Base-by-base conservation (phyloP, 805 yeast species). In the Lipomyces lipofer region DNA sequence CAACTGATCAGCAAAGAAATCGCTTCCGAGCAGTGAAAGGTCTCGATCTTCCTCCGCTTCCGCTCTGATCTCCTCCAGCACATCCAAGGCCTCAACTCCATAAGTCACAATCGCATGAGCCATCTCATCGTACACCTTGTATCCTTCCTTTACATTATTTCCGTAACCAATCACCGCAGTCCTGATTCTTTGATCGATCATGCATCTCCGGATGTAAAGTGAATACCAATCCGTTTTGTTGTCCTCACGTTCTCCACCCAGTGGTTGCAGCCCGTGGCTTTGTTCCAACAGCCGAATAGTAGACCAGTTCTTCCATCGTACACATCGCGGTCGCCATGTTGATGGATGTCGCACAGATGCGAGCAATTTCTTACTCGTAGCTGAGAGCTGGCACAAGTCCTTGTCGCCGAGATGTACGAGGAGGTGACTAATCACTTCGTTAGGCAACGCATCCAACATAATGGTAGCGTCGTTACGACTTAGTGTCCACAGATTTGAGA, bases 1-100 rank as follows among this genome's bases (percentile, higher is more conserved):
- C 32, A 45, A 51, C 27, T 54, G 43, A 19, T 27, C 28, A 6
- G 58, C 55, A 10, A 54, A 29, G 33, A 44, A 54, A 22, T 45
- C 24, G 4, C 15, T 19, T 21, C 54, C 43, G 28, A 54, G 38
- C n/a, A 13, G 19, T 19, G 38, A 32, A 15, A 17, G 6, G 39
- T 25, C 39, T 7, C 21, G 3, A 33, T 28, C 38, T 19, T 40
- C 33, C 8, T 17, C 19, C n/a, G 13, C 25, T 15, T 27, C 44
- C n/a, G n/a, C 10, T n/a, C n/a, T n/a, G 8, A 28, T 33, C 21
- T 29, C 12, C 27, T 15, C 49, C 40, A 54, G 51, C 12, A 28
- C 44, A 30, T 54, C 55, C 25, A 54, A 44, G 29, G 55, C 52
- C 25, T 50, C 52, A 12, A 54, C 12, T 21, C 55, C 58, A 39